A percentile compares a stretch with the other conserved stretches of the same genome.
Evolutionary conservation across 169 alveolate genomes (phyloP).

Genomic region (Plasmodium vivax): DNA sequence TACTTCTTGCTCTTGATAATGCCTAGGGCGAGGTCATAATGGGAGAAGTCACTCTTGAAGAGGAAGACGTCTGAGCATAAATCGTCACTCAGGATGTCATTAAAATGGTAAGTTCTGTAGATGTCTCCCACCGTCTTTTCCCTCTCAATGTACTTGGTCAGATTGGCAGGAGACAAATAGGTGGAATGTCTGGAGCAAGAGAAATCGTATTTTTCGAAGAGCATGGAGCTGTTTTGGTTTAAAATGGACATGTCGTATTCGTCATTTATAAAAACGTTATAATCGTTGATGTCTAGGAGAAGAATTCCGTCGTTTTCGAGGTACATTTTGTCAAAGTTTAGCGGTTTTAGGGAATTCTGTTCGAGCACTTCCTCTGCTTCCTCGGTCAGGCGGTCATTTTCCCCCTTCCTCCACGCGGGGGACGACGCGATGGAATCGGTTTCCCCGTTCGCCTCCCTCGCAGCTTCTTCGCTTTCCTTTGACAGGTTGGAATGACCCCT

Average conservation of each 20-base stretch:
- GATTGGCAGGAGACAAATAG: constrained; percentile 13
- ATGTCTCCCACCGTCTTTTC: constrained; percentile 9
- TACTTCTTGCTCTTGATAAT: constrained; percentile 32
- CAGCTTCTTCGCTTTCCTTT: not conserved
- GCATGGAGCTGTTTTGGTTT: constrained; percentile 28
- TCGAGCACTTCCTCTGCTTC: not conserved
- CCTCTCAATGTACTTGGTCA: constrained; percentile 9
- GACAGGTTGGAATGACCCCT: not conserved
- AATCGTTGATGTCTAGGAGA: constrained; percentile 52
- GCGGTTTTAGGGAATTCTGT: constrained; percentile 5
- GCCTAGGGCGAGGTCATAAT: constrained; percentile 54
- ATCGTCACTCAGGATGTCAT: constrained; percentile 1
- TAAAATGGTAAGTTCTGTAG: constrained; percentile 4
- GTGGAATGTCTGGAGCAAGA: constrained; percentile 7
- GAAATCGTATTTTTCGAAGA: constrained; percentile 62
- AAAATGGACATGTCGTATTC: constrained; percentile 19
- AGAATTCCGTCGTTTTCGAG: constrained; percentile 69
- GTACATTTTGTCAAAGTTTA: constrained; percentile 53
- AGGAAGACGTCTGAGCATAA: constrained; percentile 27
- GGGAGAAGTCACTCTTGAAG: constrained; percentile 30
- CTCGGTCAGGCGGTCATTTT: not conserved
- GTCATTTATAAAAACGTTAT: constrained; percentile 56
- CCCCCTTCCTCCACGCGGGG: not conserved
- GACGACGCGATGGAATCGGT: not conserved
- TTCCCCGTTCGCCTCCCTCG: not conserved